Evolutionary conservation across 495 filamentous ascomycete species (phyloP), one percentile per base, ranked within the genome.

Genomic region (Talaromyces borbonicus): DNA sequence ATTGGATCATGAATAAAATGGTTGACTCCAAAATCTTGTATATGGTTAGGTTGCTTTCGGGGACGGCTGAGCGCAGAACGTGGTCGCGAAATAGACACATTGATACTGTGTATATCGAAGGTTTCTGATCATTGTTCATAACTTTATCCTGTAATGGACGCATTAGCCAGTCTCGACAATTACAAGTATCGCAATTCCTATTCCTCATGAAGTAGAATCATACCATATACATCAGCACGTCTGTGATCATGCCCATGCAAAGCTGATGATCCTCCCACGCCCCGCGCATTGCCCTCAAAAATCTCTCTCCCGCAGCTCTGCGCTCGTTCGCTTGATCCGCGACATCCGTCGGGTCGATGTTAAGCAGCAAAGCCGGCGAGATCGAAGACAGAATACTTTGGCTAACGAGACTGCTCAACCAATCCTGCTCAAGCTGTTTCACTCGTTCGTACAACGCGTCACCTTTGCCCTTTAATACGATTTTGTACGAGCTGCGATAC

Each of bases 211-310:
- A n/a, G n/a, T n/a, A n/a, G n/a, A 11, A 19, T 55, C 79, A 47
- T 57, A 86, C 83, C 76, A 99, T 90, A 53, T 99, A 99, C 90
- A 99, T 96, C 27, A 97, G 64, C 25, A 99, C 87, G 59, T 99
- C 93, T 8, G 90, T 92, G 33, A 87, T 81, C 93, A 99, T 97
- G 52, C 87, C 86, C 90, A 96, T 95, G 45, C 84, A 87, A 12
- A 85, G 69, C 56, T 87, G 86, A 56, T 99, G 90, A 45, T 92
- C 83, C 50, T 86, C 79, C 85, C 87, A 99, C 3, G 80, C 78
- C 31, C 72, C 67, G 57, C 84, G 85, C 14, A 97, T 56, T 1
- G 77, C 84, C 31, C 73, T 75, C 51, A 99, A 59, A 52, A 97
- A 92, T 56, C 73, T 84, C 62, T 94, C 89, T 32, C 90, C 92